phyloP scores from a whole-genome alignment of 139 green algal species.

The Coelastrella sp. region DNA sequence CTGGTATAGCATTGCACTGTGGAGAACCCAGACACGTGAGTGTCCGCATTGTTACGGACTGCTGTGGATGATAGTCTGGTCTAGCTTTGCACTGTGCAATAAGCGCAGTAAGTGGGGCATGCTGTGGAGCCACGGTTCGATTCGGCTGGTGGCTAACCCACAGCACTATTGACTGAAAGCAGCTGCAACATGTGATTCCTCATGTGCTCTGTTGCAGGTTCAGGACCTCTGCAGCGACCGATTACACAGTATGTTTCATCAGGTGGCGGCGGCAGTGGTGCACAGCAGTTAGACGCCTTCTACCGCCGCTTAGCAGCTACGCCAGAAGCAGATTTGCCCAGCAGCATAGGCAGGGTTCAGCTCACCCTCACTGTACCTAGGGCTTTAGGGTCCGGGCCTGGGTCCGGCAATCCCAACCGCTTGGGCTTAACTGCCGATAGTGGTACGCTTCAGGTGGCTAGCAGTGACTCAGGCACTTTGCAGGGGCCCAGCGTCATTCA shows the following conservation, averaged over 20 bases:
- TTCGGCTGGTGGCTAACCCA: too few relatives aligned
- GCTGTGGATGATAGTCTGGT: too few relatives aligned
- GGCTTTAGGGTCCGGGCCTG: background rate
- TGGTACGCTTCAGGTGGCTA: background rate
- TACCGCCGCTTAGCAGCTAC: conserved; percentile 36
- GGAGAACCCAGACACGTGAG: too few relatives aligned
- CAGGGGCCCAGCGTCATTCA: background rate
- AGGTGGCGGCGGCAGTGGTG: conserved; percentile 42
- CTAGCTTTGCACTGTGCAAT: too few relatives aligned
- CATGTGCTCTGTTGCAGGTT: conserved; percentile 6
- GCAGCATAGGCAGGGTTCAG: conserved; percentile 45
- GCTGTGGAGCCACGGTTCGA: too few relatives aligned
- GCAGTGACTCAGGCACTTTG: too few relatives aligned
- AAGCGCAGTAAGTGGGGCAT: too few relatives aligned
- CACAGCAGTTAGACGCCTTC: conserved; percentile 46
- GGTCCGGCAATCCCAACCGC: background rate
- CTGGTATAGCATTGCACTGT: too few relatives aligned
- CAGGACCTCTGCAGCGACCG: conserved; percentile 24
- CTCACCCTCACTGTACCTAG: conserved; percentile 22
- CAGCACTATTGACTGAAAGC: too few relatives aligned
- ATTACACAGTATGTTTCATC: conserved; percentile 42
- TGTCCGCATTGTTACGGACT: too few relatives aligned
- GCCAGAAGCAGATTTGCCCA: conserved; percentile 37
- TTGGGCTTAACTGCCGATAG: background rate
- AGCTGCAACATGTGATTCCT: background rate